Evolutionary conservation across 2,329 filamentous ascomycete genomes (phyloP).

Genomic region (Alternaria ventricosa): DNA sequence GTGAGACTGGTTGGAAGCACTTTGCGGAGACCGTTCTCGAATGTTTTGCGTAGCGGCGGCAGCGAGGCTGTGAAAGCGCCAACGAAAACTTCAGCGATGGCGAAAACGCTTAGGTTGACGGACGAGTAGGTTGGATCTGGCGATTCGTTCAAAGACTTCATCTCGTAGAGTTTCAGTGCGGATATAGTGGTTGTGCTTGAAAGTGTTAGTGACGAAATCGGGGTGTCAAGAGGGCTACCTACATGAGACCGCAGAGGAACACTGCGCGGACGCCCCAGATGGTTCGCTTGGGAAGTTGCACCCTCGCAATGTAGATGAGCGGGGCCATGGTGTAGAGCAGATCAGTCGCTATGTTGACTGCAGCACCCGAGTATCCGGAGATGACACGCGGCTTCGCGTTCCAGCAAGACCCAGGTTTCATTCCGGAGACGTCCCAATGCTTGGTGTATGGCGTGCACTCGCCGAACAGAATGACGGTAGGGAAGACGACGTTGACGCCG

Average conservation of each 20-base stretch:
- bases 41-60: constrained; percentile 34
- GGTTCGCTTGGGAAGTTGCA: constrained; percentile 33
- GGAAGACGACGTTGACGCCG: constrained; percentile 30
- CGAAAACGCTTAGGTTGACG: constrained; percentile 34
- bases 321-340: constrained; percentile 33
- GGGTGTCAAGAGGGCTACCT: not conserved
- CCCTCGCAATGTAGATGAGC: constrained; percentile 29
- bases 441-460: constrained; percentile 31
- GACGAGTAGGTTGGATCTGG: constrained; percentile 30
- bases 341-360: constrained; percentile 34
- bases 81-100: constrained; percentile 33
- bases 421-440: constrained; percentile 31
- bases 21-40: constrained; percentile 27
- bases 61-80: constrained; percentile 36
- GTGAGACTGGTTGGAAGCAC: constrained; percentile 26
- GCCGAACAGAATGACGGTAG: constrained; percentile 29
- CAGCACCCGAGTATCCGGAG: constrained; percentile 35
- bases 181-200: constrained; percentile 34
- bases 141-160: constrained; percentile 27
- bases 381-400: constrained; percentile 29
- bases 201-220: not conserved
- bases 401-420: constrained; percentile 31
- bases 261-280: constrained; percentile 37
- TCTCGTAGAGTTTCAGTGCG: constrained; percentile 34
- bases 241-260: constrained; percentile 36